These are phyloP conservation scores for Suillus brevipes DNA, from an alignment of 768 basidiomycete species.

Conservation along the genomic window DNA sequence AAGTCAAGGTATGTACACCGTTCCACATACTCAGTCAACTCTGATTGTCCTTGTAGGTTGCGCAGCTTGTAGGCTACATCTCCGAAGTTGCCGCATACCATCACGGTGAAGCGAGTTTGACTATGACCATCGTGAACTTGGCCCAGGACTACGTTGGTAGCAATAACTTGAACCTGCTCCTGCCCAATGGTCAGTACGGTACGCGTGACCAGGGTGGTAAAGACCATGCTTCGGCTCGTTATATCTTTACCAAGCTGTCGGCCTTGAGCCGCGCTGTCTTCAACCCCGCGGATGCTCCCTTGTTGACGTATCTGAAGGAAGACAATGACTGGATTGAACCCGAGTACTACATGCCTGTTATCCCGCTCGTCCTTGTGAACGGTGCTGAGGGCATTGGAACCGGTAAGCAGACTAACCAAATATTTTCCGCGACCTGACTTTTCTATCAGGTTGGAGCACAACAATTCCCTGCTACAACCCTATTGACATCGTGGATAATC, in stretches of 20 bases:
- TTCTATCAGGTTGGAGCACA: conserved; percentile 85
- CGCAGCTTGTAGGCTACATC: conserved; percentile 94
- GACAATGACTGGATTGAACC: conserved; percentile 89
- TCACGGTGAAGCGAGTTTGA: conserved; percentile 90
- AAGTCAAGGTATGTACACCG: conserved; percentile 69
- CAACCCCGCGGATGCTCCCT: conserved; percentile 79
- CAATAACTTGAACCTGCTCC: conserved; percentile 89
- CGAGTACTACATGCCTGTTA: conserved; percentile 87
- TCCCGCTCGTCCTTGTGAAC: conserved; percentile 89
- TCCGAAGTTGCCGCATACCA: conserved; percentile 94
- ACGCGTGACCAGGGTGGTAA: conserved; percentile 93
- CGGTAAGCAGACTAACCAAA: conserved; percentile 45
- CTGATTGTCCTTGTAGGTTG: conserved; percentile 54
- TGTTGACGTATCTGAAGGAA: conserved; percentile 84
- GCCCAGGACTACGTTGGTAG: conserved; percentile 94
- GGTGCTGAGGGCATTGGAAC: conserved; percentile 98
- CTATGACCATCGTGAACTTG: conserved; percentile 86
- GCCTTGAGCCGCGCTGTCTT: conserved; percentile 75
- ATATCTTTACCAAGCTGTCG: conserved; percentile 85
- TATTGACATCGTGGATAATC: conserved; percentile 81
- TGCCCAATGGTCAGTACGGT: conserved; percentile 93
- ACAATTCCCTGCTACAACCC: conserved; percentile 92
- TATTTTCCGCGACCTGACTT: not conserved
- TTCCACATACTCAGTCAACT: not conserved
- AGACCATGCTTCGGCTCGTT: conserved; percentile 95